These are phyloP conservation scores for Baudoinia panamericana DNA, from an alignment of 495 filamentous ascomycete genomes.

Conservation along the genomic window DNA sequence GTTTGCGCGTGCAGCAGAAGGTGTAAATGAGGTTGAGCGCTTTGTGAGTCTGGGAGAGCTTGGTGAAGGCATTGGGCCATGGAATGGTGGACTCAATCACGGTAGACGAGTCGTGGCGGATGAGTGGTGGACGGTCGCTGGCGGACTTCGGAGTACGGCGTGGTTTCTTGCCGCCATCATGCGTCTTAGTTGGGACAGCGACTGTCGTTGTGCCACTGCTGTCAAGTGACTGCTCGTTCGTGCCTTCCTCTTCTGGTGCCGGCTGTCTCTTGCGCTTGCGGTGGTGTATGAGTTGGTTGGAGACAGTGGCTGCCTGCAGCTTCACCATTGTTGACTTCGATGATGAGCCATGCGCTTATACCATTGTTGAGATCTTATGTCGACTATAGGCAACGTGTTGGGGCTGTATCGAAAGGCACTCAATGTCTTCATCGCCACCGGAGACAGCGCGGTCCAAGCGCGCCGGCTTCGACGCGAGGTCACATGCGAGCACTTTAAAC, in stretches of 20 bases:
- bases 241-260: constrained; percentile 17
- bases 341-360: too few relatives aligned
- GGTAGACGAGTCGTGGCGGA: constrained; percentile 32
- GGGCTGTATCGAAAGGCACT: too few relatives aligned
- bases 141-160: constrained; percentile 26
- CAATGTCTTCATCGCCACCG: constrained; percentile 5
- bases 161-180: constrained; percentile 43
- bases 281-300: constrained; percentile 40
- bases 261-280: constrained; percentile 37
- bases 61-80: constrained; percentile 65
- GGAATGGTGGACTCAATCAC: constrained; percentile 37
- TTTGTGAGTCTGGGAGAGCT: constrained; percentile 61
- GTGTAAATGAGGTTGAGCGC: constrained; percentile 89
- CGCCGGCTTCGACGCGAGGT: constrained; percentile 3
- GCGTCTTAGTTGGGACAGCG: constrained; percentile 39
- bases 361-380: background rate
- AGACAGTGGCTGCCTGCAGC: constrained; percentile 43
- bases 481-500: constrained; percentile 7
- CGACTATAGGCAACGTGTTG: too few relatives aligned
- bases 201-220: constrained; percentile 26
- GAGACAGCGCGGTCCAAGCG: constrained; percentile 1
- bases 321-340: too few relatives aligned
- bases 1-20: constrained; percentile 84
- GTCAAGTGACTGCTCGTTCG: constrained; percentile 2
- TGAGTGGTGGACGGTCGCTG: constrained; percentile 24